Evolutionary conservation across 148 eudicot species (phyloP).

Genomic region (Vaccinium darrowii): DNA sequence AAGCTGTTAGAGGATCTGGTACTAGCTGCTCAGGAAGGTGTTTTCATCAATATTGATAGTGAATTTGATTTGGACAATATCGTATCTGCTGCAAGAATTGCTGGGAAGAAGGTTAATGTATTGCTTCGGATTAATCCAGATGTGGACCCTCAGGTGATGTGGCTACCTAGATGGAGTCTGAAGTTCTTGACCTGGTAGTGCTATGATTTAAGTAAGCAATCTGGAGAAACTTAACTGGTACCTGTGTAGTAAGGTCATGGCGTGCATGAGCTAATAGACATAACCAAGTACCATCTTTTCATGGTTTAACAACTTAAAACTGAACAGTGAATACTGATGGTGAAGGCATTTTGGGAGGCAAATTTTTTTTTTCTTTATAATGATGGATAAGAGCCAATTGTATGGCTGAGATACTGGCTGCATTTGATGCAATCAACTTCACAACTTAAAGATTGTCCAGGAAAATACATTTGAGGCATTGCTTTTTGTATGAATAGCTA

Average conservation of each 20-base stretch:
- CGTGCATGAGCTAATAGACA: background rate
- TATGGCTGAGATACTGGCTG: too few species aligned
- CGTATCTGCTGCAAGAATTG: slow-evolving; percentile 82
- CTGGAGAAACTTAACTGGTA: background rate
- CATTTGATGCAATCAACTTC: too few species aligned
- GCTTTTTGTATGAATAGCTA: too few species aligned
- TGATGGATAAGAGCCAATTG: background rate
- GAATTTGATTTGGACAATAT: slow-evolving; percentile 92
- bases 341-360: background rate
- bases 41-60: slow-evolving; percentile 84
- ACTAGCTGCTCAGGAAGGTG: slow-evolving; percentile 82
- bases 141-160: slow-evolving; percentile 90
- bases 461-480: too few species aligned
- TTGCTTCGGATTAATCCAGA: slow-evolving; percentile 95
- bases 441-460: too few species aligned
- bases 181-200: background rate
- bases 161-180: background rate
- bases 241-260: background rate
- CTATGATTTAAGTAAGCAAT: background rate
- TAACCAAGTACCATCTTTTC: background rate
- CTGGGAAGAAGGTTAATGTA: slow-evolving; percentile 86
- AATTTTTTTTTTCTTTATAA: background rate
- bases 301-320: background rate
- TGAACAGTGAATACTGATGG: background rate
- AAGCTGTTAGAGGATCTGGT: slow-evolving; percentile 83